These are phyloP conservation scores for Phylloporus scabripes DNA, from an alignment of 768 basidiomycete genomes.

Conservation along the genomic window DNA sequence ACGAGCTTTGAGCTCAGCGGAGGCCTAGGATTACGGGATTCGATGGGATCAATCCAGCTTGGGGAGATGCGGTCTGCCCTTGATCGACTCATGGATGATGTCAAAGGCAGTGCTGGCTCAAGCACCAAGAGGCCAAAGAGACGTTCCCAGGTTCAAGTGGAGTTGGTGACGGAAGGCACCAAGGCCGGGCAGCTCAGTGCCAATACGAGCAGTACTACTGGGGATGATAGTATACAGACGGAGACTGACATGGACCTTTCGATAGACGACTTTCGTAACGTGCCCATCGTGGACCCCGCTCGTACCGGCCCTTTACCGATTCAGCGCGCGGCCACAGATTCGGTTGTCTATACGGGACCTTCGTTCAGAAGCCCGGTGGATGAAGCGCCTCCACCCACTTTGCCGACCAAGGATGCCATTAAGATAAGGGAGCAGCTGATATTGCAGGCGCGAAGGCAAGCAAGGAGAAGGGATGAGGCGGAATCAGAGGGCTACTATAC, in stretches of 20 bases:
- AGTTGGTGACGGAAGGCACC: slow-evolving; percentile 30
- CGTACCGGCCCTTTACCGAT: slow-evolving; percentile 27
- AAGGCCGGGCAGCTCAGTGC: slow-evolving; percentile 30
- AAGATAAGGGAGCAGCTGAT: slow-evolving; percentile 61
- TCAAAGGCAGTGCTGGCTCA: slow-evolving; percentile 30
- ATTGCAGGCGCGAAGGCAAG: slow-evolving; percentile 61
- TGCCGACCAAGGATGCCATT: slow-evolving; percentile 63
- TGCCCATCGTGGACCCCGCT: slow-evolving; percentile 6
- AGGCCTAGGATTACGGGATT: slow-evolving; percentile 30
- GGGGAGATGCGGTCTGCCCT: slow-evolving; percentile 70
- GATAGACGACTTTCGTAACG: slow-evolving; percentile 22
- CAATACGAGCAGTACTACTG: slow-evolving; percentile 31
- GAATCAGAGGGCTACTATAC: slow-evolving; percentile 34
- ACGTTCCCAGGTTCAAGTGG: slow-evolving; percentile 18
- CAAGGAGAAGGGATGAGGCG: slow-evolving; percentile 49
- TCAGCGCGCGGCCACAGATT: slow-evolving; percentile 51
- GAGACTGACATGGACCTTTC: slow-evolving; percentile 31
- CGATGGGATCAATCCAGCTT: slow-evolving; percentile 49
- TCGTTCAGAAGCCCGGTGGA: slow-evolving; percentile 31
- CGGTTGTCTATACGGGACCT: slow-evolving; percentile 30
- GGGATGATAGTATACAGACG: slow-evolving; percentile 27
- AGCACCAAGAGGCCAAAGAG: slow-evolving; percentile 20
- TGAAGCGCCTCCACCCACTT: slow-evolving; percentile 35
- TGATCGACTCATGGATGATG: slow-evolving; percentile 69
- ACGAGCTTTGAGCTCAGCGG: slow-evolving; percentile 23